phyloP scores from a whole-genome alignment of 2,329 filamentous ascomycete species.

The Bipolaris cookei region DNA sequence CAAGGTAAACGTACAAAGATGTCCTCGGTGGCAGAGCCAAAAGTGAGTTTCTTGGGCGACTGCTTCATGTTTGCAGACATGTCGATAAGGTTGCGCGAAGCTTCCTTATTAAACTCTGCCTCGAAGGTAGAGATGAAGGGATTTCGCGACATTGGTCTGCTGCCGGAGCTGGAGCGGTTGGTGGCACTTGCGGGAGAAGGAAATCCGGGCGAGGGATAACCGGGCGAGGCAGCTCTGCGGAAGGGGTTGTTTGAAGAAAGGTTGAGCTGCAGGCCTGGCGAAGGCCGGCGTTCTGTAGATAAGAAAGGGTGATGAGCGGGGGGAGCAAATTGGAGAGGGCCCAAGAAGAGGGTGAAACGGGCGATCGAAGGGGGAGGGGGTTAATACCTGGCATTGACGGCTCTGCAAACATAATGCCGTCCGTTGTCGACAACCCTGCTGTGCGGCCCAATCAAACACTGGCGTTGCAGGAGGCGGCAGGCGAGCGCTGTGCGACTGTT shows the following conservation, averaged over 20 bases:
- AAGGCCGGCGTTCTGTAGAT: constrained; percentile 54
- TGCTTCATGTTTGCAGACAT: constrained; percentile 47
- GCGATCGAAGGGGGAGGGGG: constrained; percentile 38
- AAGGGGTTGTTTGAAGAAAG: constrained; percentile 79
- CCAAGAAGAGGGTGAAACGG: constrained; percentile 42
- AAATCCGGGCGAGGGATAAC: constrained; percentile 43
- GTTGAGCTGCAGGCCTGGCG: constrained; percentile 66
- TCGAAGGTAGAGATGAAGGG: constrained; percentile 72
- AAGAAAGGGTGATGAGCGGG: constrained; percentile 38
- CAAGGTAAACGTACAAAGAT: constrained; percentile 71
- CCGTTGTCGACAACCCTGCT: constrained; percentile 41
- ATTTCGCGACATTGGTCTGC: constrained; percentile 73
- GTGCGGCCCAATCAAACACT: constrained; percentile 42
- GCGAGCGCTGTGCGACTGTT: constrained; percentile 25
- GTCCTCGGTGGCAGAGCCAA: constrained; percentile 66
- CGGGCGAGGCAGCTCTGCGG: constrained; percentile 71
- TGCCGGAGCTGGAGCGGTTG: constrained; percentile 56
- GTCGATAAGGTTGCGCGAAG: constrained; percentile 42
- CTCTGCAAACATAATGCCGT: constrained; percentile 51
- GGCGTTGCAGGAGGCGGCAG: constrained; percentile 31
- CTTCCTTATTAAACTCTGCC: constrained; percentile 50
- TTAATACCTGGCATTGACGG: constrained; percentile 51
- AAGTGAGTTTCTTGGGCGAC: constrained; percentile 55
- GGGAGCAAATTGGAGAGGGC: constrained; percentile 40
- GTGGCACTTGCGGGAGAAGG: constrained; percentile 52